Conservation (phyloP, 345 rosid species). For the Eucalyptus caleyi region DNA sequence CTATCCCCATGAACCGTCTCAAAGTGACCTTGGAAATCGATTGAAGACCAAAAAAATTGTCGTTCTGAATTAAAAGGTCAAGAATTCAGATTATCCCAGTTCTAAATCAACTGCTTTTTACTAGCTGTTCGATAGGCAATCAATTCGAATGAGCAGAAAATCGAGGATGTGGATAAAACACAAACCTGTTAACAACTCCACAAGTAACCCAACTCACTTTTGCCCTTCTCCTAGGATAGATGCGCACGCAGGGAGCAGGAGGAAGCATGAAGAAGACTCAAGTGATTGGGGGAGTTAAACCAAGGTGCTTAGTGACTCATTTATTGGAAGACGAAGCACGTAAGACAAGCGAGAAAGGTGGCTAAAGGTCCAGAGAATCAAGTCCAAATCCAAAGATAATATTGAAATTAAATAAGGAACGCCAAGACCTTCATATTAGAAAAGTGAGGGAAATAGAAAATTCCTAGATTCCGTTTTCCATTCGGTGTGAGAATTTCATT, state of each 20-base stretch:
- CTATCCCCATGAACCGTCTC: neutral
- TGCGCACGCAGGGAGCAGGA: neutral
- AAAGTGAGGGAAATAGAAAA: neutral
- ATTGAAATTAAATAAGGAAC: neutral
- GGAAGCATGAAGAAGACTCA: neutral
- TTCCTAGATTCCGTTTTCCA: conserved; percentile 9
- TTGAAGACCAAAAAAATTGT: neutral
- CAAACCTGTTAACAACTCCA: conserved; percentile 79
- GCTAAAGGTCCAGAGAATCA: neutral
- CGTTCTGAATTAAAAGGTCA: neutral
- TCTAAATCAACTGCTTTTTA: neutral
- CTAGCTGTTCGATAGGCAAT: neutral
- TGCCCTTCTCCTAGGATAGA: neutral
- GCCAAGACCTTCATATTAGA: conserved; percentile 6
- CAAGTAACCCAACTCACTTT: conserved; percentile 63
- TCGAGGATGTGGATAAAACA: neutral
- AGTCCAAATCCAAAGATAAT: conserved; percentile 15
- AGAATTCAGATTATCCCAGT: neutral
- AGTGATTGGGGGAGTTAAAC: neutral
- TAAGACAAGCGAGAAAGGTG: neutral
- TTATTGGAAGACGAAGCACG: conserved; percentile 15
- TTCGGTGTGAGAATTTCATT: neutral
- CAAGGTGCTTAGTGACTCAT: conserved; percentile 1
- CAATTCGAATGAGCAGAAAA: neutral
- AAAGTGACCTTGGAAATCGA: neutral